A percentile compares a stretch with the other conserved stretches of the same genome.
Conservation (phyloP, 352 stramenopile species). For the Phytophthora megakarya region DNA sequence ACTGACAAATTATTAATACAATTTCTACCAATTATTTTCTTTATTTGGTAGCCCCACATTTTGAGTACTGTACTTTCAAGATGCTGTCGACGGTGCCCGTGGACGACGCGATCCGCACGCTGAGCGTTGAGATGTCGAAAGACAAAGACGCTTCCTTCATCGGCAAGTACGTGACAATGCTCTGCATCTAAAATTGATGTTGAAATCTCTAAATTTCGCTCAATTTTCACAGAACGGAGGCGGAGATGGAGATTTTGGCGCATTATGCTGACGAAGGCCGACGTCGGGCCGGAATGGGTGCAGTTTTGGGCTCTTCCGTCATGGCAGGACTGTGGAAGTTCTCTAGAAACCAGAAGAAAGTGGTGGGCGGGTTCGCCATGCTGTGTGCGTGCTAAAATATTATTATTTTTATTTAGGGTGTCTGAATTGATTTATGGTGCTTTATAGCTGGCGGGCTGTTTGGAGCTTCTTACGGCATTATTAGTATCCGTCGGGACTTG, state of each 20-base stretch:
- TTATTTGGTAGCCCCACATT: constrained; percentile 11
- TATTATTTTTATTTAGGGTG: background rate
- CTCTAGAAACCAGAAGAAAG: constrained; percentile 47
- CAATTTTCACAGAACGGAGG: constrained; percentile 49
- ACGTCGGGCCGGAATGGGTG: constrained; percentile 48
- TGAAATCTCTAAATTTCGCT: background rate
- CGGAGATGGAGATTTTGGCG: constrained; percentile 65
- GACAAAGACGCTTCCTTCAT: constrained; percentile 52
- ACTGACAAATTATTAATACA: no score
- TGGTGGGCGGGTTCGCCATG: constrained; percentile 42
- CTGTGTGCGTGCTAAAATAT: constrained; percentile 37
- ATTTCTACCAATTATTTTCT: constrained; percentile 25
- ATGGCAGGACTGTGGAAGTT: constrained; percentile 49
- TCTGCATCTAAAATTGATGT: background rate
- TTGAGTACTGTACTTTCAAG: constrained; percentile 1
- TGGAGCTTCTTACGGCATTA: constrained; percentile 67
- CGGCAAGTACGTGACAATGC: constrained; percentile 49
- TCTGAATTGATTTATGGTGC: background rate
- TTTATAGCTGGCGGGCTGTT: constrained; percentile 54
- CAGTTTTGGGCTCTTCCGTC: constrained; percentile 37
- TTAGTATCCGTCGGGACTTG: constrained; percentile 70
- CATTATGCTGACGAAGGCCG: constrained; percentile 56
- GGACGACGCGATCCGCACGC: constrained; percentile 73
- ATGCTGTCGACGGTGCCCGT: constrained; percentile 31
- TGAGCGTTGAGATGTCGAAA: constrained; percentile 63